Evolutionary conservation across 176 grass and related monocot species (phyloP), one percentile per base, ranked within the genome.

Genomic region (Zoysia pacifica): DNA sequence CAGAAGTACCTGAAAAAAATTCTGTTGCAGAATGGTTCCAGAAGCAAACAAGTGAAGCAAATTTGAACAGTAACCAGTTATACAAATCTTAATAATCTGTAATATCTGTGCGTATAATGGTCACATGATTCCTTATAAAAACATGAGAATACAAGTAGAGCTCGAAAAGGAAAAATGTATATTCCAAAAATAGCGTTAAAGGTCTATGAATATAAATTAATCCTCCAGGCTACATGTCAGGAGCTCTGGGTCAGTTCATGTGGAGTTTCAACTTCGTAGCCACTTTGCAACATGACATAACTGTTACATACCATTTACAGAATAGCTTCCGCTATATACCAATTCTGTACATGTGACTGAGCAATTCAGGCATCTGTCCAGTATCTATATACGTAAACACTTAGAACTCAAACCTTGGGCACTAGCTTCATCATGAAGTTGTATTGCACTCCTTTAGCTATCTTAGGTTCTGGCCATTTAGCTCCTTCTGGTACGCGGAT

Each of bases 381-480:
- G 37, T 77, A 85, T 81, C 65, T 81, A 84, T 47, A 63, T 56
- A 37, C 12, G 7, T 5, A 40, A 2, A 64, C 39, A 58, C 1
- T 37, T 65, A 65, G 48, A 59, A 65, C 53, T 62, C 63, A 85
- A n/a, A 53, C 78, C 65, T 63, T 82, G 54, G 72, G 51, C 54
- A 91, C 76, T 62, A 89, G 70, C 69, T 97, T 97, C 85, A 92
- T 94, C 95, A 94, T 97, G 80, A 97, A 97, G 62, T 76, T 85
- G 48, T 94, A 98, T 40, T 48, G 78, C 67, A 82, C 74, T 48
- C 88, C 86, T 58, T 91, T 82, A 7, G 84, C 73, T 61, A 91
- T 90, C 88, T 89, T 90, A 18, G 96, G 92, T 44, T 80, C 72
- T 2, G 90, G 83, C 86, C 95, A 94, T 75, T 84, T 84, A 11